These are phyloP conservation scores for Apophysomyces variabilis DNA, from an alignment of 371 early-diverging fungal species.

Conservation along the genomic window DNA sequence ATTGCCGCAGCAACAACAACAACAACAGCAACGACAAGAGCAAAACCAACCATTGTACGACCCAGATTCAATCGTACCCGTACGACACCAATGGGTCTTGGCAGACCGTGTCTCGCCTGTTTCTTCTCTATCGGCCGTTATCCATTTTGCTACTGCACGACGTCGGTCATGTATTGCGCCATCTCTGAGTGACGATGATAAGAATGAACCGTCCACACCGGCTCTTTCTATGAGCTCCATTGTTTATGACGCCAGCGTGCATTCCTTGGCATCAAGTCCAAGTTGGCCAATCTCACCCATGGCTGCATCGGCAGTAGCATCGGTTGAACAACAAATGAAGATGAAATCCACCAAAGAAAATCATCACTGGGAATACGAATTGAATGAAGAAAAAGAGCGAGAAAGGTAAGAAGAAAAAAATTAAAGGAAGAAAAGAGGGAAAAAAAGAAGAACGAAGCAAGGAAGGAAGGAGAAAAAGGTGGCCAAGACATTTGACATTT, in stretches of 20 bases:
- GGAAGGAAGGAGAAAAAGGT: no score
- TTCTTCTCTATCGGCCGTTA: slow-evolving; percentile 13
- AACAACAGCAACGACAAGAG: not conserved
- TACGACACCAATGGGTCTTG: slow-evolving; percentile 33
- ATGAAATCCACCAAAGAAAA: not conserved
- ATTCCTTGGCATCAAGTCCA: not conserved
- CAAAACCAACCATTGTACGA: slow-evolving; percentile 4
- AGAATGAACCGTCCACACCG: not conserved
- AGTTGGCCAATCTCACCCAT: slow-evolving; percentile 6
- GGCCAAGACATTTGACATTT: no score
- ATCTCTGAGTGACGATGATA: not conserved
- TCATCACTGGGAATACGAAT: not conserved
- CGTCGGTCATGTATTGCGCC: not conserved
- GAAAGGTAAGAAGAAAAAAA: slow-evolving; percentile 4
- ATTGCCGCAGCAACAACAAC: not conserved
- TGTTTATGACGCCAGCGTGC: slow-evolving; percentile 1
- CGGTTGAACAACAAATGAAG: slow-evolving; percentile 4
- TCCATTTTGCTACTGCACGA: not conserved
- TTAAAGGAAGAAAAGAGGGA: not conserved
- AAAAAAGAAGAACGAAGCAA: not conserved
- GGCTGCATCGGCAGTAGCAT: slow-evolving; percentile 9
- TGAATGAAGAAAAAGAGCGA: not conserved
- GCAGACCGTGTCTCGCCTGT: slow-evolving; percentile 26
- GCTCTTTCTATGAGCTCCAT: not conserved
- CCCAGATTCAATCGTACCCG: slow-evolving; percentile 16